Conservation (phyloP, 257 asterid species). For the Nicotiana noctiflora region DNA sequence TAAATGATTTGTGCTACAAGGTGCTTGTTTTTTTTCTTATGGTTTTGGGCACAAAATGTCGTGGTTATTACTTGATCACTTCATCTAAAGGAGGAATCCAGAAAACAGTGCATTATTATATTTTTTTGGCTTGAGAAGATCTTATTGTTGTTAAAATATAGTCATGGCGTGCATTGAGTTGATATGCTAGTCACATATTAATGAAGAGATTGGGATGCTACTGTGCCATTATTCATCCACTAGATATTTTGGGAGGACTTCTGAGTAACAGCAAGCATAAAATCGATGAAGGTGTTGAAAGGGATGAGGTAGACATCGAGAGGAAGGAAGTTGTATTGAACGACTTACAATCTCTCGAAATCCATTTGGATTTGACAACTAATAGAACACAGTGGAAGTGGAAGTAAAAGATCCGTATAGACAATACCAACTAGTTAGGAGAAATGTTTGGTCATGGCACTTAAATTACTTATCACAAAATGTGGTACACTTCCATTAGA, state of each 20-base stretch:
- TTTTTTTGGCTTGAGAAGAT: not conserved
- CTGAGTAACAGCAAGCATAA: not conserved
- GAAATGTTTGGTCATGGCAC: not conserved
- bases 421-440: not conserved
- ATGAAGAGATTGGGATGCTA: not conserved
- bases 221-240: not conserved
- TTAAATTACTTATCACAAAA: no score
- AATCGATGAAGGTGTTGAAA: not conserved
- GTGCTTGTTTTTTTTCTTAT: not conserved
- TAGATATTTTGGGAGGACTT: not conserved
- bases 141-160: not conserved
- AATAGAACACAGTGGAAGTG: not conserved
- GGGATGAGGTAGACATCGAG: not conserved
- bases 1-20: not conserved
- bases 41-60: not conserved
- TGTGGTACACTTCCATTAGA: not conserved
- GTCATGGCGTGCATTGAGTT: not conserved
- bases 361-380: not conserved
- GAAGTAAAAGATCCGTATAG: not conserved
- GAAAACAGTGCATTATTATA: not conserved
- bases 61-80: not conserved
- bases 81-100: not conserved
- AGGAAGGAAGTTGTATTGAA: not conserved
- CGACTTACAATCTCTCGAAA: not conserved
- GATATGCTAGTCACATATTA: not conserved